A percentile compares a stretch with the other conserved stretches of the same genome.
These are phyloP conservation scores for Citrus trifoliata DNA, from an alignment of 345 rosid genomes.

Conservation along the genomic window DNA sequence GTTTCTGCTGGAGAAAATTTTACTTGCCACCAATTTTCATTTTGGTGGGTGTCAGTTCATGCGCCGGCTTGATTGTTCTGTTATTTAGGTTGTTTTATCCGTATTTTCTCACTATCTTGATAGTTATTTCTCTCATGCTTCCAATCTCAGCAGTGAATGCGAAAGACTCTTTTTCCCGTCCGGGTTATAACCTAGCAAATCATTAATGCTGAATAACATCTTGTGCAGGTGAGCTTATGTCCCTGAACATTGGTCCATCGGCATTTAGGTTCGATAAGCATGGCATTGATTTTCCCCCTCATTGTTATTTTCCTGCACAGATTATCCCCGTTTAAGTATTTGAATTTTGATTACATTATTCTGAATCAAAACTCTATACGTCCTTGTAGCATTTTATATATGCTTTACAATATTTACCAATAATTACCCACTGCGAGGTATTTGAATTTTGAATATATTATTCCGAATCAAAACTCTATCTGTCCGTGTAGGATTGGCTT, in stretches of 20 bases:
- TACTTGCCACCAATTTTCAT: too few relatives aligned
- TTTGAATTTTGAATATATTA: too few relatives aligned
- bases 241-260: background rate
- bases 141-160: too few relatives aligned
- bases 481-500: too few relatives aligned
- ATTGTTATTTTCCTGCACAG: background rate
- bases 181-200: background rate
- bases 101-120: too few relatives aligned
- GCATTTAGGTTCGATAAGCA: background rate
- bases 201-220: background rate
- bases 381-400: conserved; percentile 30
- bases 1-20: background rate
- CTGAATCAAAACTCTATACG: conserved; percentile 2
- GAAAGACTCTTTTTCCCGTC: too few relatives aligned
- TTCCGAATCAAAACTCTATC: background rate
- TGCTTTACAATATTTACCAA: background rate
- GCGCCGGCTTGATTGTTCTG: too few relatives aligned
- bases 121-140: too few relatives aligned
- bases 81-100: too few relatives aligned
- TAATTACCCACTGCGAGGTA: too few relatives aligned
- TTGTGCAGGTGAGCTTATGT: background rate
- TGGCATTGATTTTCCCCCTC: background rate
- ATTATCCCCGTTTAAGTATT: background rate
- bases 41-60: too few relatives aligned
- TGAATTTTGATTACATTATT: background rate